Evolutionary conservation across 2,329 filamentous ascomycete species (phyloP).

Genomic region (Penicillium capsulatum): DNA sequence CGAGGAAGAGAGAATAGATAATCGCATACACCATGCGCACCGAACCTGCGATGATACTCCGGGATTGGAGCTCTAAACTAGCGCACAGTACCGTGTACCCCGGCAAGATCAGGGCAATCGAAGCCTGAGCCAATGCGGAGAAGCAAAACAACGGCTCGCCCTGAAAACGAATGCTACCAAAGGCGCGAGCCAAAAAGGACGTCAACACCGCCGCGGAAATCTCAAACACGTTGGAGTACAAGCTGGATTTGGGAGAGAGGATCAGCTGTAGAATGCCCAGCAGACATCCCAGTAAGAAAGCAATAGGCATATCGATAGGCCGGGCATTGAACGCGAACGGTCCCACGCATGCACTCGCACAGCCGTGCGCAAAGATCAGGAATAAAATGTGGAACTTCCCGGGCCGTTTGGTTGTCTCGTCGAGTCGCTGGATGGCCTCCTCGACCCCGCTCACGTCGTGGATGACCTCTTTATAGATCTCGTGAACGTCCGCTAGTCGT

Average conservation of each 20-base stretch:
- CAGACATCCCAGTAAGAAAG: slow-evolving; percentile 70
- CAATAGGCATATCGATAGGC: slow-evolving; percentile 71
- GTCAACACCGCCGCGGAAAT: slow-evolving; percentile 61
- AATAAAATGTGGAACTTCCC: slow-evolving; percentile 53
- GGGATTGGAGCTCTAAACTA: slow-evolving; percentile 64
- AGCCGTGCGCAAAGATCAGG: slow-evolving; percentile 65
- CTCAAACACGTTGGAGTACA: slow-evolving; percentile 62
- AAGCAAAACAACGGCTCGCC: slow-evolving; percentile 59
- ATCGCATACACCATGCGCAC: slow-evolving; percentile 72
- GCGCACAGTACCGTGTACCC: slow-evolving; percentile 61
- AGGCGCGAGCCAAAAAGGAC: slow-evolving; percentile 64
- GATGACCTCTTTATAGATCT: slow-evolving; percentile 47
- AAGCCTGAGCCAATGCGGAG: slow-evolving; percentile 66
- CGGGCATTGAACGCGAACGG: slow-evolving; percentile 76
- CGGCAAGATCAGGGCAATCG: slow-evolving; percentile 69
- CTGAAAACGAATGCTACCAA: slow-evolving; percentile 57
- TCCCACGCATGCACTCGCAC: slow-evolving; percentile 70
- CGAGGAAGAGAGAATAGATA: slow-evolving; percentile 68
- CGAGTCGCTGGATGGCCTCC: slow-evolving; percentile 43
- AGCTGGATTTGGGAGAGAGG: slow-evolving; percentile 66
- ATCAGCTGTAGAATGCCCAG: slow-evolving; percentile 72
- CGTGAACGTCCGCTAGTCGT: slow-evolving; percentile 43
- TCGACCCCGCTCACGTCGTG: slow-evolving; percentile 46
- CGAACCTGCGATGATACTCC: slow-evolving; percentile 65
- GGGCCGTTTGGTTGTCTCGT: slow-evolving; percentile 54